Evolutionary conservation across 441 rosid species (phyloP), one percentile per base, ranked within the genome.

Genomic region (Geranium incanum): DNA sequence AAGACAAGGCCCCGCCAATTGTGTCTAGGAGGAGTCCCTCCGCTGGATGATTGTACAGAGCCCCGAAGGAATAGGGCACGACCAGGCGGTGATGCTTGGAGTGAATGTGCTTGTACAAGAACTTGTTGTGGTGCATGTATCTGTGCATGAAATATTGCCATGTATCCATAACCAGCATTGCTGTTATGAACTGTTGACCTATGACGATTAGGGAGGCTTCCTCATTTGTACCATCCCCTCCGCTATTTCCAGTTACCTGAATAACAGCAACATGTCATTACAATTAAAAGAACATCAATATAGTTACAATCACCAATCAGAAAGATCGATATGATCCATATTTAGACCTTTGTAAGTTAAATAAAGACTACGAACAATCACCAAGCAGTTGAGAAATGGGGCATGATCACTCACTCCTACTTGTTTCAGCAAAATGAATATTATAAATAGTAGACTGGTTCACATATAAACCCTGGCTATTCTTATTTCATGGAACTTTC

Each of bases 111-210:
- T 84, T 87, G 76, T 92, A 94, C 36, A 92, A 76, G 80, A 87
- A 90, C 84, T 92, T 92, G 88, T 89, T 92, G 70, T 88, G 87
- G 77, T 94, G 99, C 89, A 92, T 86, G 75, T 84, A 94, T 70
- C 97, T 82, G 71, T 94, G 97, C 84, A 91, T 81, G 78, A 92
- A 92, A 73, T 94, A 94, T 64, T 94, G 97, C 97, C 97, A 92
- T 0, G 97, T 89, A 81, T 94, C 99, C 78, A 94, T 63, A 64
- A 94, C 85, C 50, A 92, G 23, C 97, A 90, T 94, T 28, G 88
- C 98, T 0, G 73, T 81, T 28, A 92, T 55, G 73, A 95, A 81
- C 71, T 95, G 97, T 73, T 88, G 83, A 59, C 79, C 84, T 16
- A 89, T 78, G 48, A 84, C 81, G 9, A 84, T 18, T 37, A 88